Conservation (phyloP, 768 basidiomycete species). For the Suillus clintonianus region DNA sequence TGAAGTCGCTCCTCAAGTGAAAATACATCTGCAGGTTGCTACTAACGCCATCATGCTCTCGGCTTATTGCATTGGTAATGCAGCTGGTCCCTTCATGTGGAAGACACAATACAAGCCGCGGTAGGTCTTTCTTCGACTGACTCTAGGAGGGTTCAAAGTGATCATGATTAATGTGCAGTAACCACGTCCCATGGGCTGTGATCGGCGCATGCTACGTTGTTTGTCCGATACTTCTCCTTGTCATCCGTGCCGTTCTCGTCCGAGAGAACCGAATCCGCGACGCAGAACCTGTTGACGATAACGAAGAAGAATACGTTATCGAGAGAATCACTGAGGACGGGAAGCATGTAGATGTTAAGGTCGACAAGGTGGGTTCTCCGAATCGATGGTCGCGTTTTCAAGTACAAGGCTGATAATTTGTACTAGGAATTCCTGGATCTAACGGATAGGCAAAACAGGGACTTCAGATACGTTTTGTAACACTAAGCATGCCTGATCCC, state of each 20-base stretch:
- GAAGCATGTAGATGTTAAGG: slow-evolving; percentile 49
- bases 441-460: slow-evolving; percentile 71
- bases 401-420: not conserved
- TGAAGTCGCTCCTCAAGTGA: not conserved
- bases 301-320: slow-evolving; percentile 60
- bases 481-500: not conserved
- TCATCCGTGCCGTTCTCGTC: slow-evolving; percentile 52
- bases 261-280: slow-evolving; percentile 41
- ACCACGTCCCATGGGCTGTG: slow-evolving; percentile 71
- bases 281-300: slow-evolving; percentile 48
- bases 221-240: slow-evolving; percentile 40
- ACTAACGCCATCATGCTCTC: slow-evolving; percentile 67
- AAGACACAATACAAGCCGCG: slow-evolving; percentile 60
- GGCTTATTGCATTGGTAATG: slow-evolving; percentile 61
- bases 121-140: slow-evolving; percentile 28
- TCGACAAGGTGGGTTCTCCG: slow-evolving; percentile 52
- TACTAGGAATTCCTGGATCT: slow-evolving; percentile 68
- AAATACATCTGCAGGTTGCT: slow-evolving; percentile 30
- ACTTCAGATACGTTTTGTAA: slow-evolving; percentile 72
- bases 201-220: slow-evolving; percentile 60
- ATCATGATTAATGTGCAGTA: slow-evolving; percentile 34
- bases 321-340: slow-evolving; percentile 50
- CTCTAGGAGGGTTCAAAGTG: not conserved
- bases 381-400: not conserved
- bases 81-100: slow-evolving; percentile 76